Conservation (phyloP, 73 alveolate species). For the Paramecium octaurelia region DNA sequence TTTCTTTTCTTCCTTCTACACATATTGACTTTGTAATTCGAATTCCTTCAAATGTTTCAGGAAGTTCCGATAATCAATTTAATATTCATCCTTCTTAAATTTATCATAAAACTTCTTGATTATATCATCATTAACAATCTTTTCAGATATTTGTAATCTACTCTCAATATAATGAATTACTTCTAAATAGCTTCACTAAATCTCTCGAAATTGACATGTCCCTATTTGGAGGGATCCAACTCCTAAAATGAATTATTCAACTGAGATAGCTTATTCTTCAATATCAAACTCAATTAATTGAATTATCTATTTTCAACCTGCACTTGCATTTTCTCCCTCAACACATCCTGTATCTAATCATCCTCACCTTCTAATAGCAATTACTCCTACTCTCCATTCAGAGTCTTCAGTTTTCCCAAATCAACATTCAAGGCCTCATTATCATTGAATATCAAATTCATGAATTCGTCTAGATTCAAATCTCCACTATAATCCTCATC, state of each 20-base stretch:
- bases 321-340: conserved; percentile 19
- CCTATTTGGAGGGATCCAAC: conserved; percentile 31
- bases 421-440: conserved; percentile 71
- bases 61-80: conserved; percentile 37
- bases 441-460: conserved; percentile 82
- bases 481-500: conserved; percentile 82
- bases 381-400: conserved; percentile 52
- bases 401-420: conserved; percentile 57
- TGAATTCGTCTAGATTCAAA: conserved; percentile 89
- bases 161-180: background rate
- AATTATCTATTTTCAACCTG: conserved; percentile 44
- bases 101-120: conserved; percentile 29
- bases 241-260: background rate
- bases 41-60: conserved; percentile 49
- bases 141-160: conserved; percentile 37
- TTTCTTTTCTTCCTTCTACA: conserved; percentile 1
- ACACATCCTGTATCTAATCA: conserved; percentile 31
- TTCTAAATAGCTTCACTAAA: conserved; percentile 34
- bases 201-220: conserved; percentile 56
- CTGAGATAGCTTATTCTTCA: conserved; percentile 9
- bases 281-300: conserved; percentile 34
- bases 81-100: conserved; percentile 53
- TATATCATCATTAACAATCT: conserved; percentile 24
- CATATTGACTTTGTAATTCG: background rate
- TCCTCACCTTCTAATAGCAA: conserved; percentile 44